Evolutionary conservation across 2,329 filamentous ascomycete species (phyloP).

Genomic region (Aspergillus terreus): DNA sequence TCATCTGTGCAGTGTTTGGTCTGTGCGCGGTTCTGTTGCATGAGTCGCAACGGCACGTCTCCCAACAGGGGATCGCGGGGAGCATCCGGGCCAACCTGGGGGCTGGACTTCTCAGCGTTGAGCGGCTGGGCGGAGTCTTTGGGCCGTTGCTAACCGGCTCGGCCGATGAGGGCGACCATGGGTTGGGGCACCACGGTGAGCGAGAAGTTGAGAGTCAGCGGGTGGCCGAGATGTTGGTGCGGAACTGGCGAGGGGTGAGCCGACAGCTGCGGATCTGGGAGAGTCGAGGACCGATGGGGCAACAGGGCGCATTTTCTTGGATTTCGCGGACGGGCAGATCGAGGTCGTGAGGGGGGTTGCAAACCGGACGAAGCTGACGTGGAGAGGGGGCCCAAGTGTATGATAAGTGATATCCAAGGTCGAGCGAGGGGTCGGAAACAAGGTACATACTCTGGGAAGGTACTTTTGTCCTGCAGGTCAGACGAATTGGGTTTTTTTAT

Average conservation of each 20-base stretch:
- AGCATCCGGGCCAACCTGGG: conserved; percentile 5
- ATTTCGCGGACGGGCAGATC: background rate
- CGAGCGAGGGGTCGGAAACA: too few relatives aligned
- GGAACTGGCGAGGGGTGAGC: conserved; percentile 34
- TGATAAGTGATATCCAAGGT: too few relatives aligned
- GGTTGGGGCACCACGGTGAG: conserved; percentile 16
- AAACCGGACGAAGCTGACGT: background rate
- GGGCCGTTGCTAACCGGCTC: conserved; percentile 27
- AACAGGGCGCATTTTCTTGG: background rate
- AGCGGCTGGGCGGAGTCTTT: conserved; percentile 30
- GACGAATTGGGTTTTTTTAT: too few relatives aligned
- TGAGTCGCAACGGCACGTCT: conserved; percentile 20
- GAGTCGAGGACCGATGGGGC: conserved; percentile 5
- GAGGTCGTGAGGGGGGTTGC: background rate
- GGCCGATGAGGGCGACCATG: conserved; percentile 5
- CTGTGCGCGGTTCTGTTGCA: conserved; percentile 30
- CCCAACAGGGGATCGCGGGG: conserved; percentile 14
- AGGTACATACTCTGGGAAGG: too few relatives aligned
- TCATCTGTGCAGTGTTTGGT: conserved; percentile 40
- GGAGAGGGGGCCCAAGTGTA: background rate
- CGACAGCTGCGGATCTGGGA: conserved; percentile 31
- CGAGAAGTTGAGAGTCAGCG: conserved; percentile 24
- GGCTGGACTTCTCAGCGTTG: conserved; percentile 21
- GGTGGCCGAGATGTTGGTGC: conserved; percentile 32
- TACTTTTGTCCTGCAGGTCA: too few relatives aligned